phyloP scores from a whole-genome alignment of 2,329 filamentous ascomycete genomes.

The Fusarium newnesense region DNA sequence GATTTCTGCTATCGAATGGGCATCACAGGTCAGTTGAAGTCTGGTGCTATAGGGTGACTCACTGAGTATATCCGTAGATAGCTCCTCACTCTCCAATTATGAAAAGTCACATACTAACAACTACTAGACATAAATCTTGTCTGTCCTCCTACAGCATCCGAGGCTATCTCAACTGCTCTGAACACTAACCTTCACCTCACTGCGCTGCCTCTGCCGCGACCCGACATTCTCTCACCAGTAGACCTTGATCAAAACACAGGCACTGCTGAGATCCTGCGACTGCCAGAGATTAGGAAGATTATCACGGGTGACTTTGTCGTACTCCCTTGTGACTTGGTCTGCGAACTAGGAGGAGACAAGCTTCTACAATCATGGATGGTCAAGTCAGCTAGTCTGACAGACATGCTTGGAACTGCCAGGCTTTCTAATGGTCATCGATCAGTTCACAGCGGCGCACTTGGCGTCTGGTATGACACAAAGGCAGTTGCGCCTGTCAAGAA shows the following conservation, averaged over 20 bases:
- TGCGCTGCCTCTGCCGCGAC: slow-evolving; percentile 75
- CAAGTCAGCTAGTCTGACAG: slow-evolving; percentile 75
- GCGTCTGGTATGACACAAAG: slow-evolving; percentile 92
- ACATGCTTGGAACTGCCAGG: slow-evolving; percentile 62
- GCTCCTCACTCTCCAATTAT: not conserved
- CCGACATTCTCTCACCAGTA: slow-evolving; percentile 79
- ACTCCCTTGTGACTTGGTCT: slow-evolving; percentile 92
- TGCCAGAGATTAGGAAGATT: slow-evolving; percentile 81
- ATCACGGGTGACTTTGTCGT: slow-evolving; percentile 90
- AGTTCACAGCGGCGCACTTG: slow-evolving; percentile 78
- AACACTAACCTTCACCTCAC: slow-evolving; percentile 84
- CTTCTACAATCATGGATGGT: slow-evolving; percentile 94
- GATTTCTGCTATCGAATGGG: slow-evolving; percentile 87
- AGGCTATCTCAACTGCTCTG: slow-evolving; percentile 75
- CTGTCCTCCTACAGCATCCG: slow-evolving; percentile 71
- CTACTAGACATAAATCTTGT: slow-evolving; percentile 70
- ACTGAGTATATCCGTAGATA: not conserved
- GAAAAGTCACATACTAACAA: slow-evolving; percentile 35
- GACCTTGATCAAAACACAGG: slow-evolving; percentile 85
- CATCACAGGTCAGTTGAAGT: slow-evolving; percentile 69
- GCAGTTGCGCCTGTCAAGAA: slow-evolving; percentile 80
- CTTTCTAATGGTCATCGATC: slow-evolving; percentile 52
- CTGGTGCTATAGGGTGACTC: not conserved
- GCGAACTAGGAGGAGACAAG: slow-evolving; percentile 84
- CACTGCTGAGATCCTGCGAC: slow-evolving; percentile 86